Evolutionary conservation across 345 rosid species (phyloP).

Genomic region (Barbarea vulgaris): DNA sequence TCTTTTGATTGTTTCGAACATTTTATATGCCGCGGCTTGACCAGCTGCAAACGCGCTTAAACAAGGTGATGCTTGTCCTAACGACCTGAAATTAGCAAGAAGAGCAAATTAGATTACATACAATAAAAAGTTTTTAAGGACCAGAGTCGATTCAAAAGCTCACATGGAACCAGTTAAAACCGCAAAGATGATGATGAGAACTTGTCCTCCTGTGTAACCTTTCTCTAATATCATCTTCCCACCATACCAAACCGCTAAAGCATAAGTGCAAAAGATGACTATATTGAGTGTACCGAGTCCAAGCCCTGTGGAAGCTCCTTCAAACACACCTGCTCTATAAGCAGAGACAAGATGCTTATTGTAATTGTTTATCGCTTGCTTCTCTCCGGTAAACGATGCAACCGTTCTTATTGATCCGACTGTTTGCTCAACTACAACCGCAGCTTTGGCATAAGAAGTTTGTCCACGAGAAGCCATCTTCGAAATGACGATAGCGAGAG

Average conservation of each 20-base stretch:
- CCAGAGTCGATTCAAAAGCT: constrained; percentile 4
- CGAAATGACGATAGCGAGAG: constrained; percentile 42
- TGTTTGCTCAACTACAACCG: constrained; percentile 61
- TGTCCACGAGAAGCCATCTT: constrained; percentile 59
- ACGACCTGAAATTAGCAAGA: constrained; percentile 47
- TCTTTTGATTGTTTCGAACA: constrained; percentile 63
- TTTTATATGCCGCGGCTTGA: constrained; percentile 64
- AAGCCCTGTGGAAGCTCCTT: constrained; percentile 63
- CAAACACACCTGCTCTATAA: constrained; percentile 51
- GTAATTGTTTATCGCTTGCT: constrained; percentile 52
- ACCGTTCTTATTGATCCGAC: constrained; percentile 83
- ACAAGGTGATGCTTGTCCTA: constrained; percentile 68
- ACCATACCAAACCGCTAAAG: constrained; percentile 67
- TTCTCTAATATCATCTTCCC: constrained; percentile 60
- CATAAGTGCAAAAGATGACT: constrained; percentile 51
- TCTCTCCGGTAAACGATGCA: constrained; percentile 72
- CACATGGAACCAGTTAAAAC: constrained; percentile 57
- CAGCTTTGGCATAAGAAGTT: constrained; percentile 59
- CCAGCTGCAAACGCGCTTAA: constrained; percentile 65
- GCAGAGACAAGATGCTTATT: constrained; percentile 56
- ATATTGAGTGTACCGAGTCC: constrained; percentile 50
- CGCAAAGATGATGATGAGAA: constrained; percentile 54
- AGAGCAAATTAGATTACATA: neutral
- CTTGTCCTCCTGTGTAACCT: constrained; percentile 65
- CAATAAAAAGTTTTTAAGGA: neutral